A percentile compares a stretch with the other conserved stretches of the same genome.
These are phyloP conservation scores for Globisporangium nunn DNA, from an alignment of 352 stramenopile genomes.

Conservation along the genomic window DNA sequence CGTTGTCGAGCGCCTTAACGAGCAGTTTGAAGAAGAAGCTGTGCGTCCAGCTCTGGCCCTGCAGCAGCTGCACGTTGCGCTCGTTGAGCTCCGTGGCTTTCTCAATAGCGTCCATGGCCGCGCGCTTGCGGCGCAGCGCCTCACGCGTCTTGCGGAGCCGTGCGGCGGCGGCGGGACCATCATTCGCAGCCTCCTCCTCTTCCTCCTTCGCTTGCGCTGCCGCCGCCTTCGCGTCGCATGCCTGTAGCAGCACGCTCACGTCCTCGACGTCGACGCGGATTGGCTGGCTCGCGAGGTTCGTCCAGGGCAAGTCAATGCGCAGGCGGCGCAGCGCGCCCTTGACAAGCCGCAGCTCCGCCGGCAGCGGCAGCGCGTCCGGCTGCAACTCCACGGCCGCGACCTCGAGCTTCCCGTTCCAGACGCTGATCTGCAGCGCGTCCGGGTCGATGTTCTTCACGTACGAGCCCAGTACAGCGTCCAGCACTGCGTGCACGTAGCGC, in stretches of 20 bases:
- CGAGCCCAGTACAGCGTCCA: conserved; percentile 74
- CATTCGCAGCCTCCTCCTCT: conserved; percentile 7
- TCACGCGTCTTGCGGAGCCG: conserved; percentile 21
- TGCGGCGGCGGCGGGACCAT: conserved; percentile 7
- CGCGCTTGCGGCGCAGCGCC: conserved; percentile 62
- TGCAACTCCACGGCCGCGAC: conserved; percentile 75
- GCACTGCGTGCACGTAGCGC: conserved; percentile 77
- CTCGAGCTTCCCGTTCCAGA: conserved; percentile 84
- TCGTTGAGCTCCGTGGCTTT: conserved; percentile 63
- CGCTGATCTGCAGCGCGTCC: conserved; percentile 76
- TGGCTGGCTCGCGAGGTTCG: conserved; percentile 61
- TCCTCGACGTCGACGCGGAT: conserved; percentile 76
- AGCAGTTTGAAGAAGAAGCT: conserved; percentile 75
- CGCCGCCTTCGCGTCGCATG: conserved; percentile 21
- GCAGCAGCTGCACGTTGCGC: conserved; percentile 20
- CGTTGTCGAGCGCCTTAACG: conserved; percentile 79
- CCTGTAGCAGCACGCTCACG: conserved; percentile 61
- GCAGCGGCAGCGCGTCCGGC: conserved; percentile 60
- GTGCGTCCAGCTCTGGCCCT: conserved; percentile 46
- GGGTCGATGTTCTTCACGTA: conserved; percentile 87
- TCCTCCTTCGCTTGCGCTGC: not conserved
- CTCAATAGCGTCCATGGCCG: conserved; percentile 70
- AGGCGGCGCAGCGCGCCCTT: conserved; percentile 73
- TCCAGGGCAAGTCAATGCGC: conserved; percentile 70
- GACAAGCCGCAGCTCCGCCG: conserved; percentile 57